These are phyloP conservation scores for Xylariomycetidae sp. DNA, from an alignment of 2,329 filamentous ascomycete species.

Conservation along the genomic window DNA sequence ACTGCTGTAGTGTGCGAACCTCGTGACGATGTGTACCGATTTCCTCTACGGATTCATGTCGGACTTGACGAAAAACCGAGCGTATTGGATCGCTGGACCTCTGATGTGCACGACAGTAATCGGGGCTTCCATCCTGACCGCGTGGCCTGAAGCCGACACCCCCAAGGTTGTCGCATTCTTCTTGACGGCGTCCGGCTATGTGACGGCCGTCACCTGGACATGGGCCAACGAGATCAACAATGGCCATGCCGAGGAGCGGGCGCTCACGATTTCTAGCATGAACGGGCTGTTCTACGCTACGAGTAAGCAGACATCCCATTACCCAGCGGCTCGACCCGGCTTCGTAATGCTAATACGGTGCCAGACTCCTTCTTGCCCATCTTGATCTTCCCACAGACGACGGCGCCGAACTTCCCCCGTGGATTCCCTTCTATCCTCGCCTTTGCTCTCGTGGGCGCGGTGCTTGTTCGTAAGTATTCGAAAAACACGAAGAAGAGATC, in stretches of 20 bases:
- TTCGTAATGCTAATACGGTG: too few species aligned
- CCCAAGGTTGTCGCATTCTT: conserved; percentile 5
- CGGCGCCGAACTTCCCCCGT: conserved; percentile 24
- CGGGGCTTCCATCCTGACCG: conserved; percentile 5
- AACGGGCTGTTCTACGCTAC: conserved; percentile 28
- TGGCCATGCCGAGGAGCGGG: conserved; percentile 27
- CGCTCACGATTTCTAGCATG: conserved; percentile 28
- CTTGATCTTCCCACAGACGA: conserved; percentile 29
- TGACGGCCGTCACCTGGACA: conserved; percentile 26
- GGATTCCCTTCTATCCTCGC: conserved; percentile 6
- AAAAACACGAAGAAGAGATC: too few species aligned
- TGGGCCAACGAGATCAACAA: conserved; percentile 30
- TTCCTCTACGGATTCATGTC: conserved; percentile 8
- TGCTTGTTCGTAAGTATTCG: conserved; percentile 6
- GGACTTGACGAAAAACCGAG: conserved; percentile 5
- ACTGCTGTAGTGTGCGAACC: conserved; percentile 3
- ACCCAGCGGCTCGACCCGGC: too few species aligned
- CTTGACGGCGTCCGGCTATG: neutral
- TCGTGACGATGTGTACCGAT: conserved; percentile 6
- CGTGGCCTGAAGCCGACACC: conserved; percentile 6
- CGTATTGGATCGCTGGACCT: conserved; percentile 6
- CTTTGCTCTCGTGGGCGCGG: conserved; percentile 3
- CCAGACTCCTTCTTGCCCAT: conserved; percentile 26
- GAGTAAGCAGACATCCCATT: too few species aligned
- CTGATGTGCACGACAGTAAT: conserved; percentile 6